These are phyloP conservation scores for Cynanchum wilfordii DNA, from an alignment of 257 asterid genomes.

Conservation along the genomic window DNA sequence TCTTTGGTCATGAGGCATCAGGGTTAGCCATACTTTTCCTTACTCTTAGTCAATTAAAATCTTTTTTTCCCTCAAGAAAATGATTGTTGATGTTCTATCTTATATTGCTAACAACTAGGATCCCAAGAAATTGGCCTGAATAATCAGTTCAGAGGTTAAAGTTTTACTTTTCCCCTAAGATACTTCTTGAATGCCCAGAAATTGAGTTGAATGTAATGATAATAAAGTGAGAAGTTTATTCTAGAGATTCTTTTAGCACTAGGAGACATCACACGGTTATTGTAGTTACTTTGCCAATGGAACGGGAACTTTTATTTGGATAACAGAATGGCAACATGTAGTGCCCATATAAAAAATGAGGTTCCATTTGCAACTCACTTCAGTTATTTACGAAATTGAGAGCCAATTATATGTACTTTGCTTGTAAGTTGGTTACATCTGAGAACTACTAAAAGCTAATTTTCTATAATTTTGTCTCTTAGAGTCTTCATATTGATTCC, in stretches of 20 bases:
- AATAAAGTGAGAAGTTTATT: not conserved
- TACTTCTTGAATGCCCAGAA: not conserved
- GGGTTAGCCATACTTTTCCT: conserved; percentile 51
- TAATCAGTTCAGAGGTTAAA: not conserved
- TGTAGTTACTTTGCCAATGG: not conserved
- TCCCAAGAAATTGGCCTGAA: not conserved
- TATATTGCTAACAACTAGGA: not conserved
- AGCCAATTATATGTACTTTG: not conserved
- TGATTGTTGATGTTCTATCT: not conserved
- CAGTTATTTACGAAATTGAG: not conserved
- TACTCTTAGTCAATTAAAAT: conserved; percentile 6
- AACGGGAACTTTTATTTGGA: not conserved
- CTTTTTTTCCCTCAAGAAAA: not conserved
- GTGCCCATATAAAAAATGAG: not conserved
- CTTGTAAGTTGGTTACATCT: not conserved
- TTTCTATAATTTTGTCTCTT: not conserved
- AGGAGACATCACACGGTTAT: not conserved
- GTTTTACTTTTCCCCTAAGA: not conserved
- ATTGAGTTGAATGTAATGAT: not conserved
- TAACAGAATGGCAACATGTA: not conserved
- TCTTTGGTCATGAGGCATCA: conserved; percentile 96
- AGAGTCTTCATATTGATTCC: not conserved
- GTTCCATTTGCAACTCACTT: not conserved
- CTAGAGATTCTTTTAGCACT: not conserved
- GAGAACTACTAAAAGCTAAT: not conserved